phyloP scores from a whole-genome alignment of 2,329 filamentous ascomycete genomes.

The Fusarium multiceps region DNA sequence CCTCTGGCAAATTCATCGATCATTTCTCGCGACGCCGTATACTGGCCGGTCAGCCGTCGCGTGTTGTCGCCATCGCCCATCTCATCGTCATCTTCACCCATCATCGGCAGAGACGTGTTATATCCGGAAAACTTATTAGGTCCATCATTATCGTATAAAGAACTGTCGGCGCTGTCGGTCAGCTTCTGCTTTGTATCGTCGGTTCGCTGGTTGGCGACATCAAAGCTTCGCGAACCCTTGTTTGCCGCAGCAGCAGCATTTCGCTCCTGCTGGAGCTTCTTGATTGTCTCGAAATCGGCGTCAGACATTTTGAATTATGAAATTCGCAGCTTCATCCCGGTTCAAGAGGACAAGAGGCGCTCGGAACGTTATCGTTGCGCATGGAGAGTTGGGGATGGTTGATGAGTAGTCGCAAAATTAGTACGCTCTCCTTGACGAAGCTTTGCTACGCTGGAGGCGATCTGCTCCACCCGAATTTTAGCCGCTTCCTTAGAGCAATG shows the following conservation, averaged over 20 bases:
- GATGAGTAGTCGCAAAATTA: constrained; percentile 48
- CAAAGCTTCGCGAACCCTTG: constrained; percentile 84
- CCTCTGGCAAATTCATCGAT: constrained; percentile 94
- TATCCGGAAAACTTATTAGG: constrained; percentile 89
- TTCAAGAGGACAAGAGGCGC: constrained; percentile 54
- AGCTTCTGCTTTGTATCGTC: constrained; percentile 93
- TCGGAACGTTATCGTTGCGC: constrained; percentile 51
- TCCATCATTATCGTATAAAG: constrained; percentile 84
- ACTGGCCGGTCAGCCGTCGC: constrained; percentile 88
- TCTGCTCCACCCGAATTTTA: constrained; percentile 48
- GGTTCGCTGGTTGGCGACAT: constrained; percentile 81
- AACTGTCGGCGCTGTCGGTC: constrained; percentile 87
- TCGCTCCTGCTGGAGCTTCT: constrained; percentile 91
- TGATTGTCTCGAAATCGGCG: constrained; percentile 88
- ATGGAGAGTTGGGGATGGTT: constrained; percentile 49
- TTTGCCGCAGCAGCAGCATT: constrained; percentile 82
- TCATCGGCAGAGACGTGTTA: constrained; percentile 85
- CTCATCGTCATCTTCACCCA: constrained; percentile 81
- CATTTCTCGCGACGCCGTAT: constrained; percentile 90
- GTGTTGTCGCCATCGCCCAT: constrained; percentile 80
- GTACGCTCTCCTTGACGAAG: constrained; percentile 42
- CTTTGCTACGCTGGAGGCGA: constrained; percentile 47
- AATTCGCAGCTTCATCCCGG: constrained; percentile 55
- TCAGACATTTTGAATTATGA: constrained; percentile 69
- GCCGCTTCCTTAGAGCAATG: constrained; percentile 38